Evolutionary conservation across 2,329 filamentous ascomycete species (phyloP).

Genomic region (Fusarium sp.): DNA sequence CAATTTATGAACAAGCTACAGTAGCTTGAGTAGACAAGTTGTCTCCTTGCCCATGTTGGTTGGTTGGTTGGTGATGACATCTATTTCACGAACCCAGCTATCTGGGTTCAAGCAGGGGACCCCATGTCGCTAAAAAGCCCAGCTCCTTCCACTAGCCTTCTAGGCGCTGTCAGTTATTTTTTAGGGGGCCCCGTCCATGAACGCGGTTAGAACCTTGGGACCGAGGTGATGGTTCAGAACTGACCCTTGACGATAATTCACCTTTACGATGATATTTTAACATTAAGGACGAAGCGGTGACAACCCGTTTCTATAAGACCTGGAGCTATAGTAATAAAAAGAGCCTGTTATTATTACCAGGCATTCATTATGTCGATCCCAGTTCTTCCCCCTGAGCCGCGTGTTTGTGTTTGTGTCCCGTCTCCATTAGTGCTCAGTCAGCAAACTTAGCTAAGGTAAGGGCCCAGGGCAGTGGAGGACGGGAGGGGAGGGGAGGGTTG

Average conservation of each 20-base stretch:
- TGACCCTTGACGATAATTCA: not conserved
- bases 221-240: not conserved
- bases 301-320: not conserved
- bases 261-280: not conserved
- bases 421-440: not conserved
- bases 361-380: not conserved
- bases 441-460: not conserved
- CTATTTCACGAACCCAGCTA: not conserved
- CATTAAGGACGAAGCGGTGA: not conserved
- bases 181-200: not conserved
- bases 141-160: constrained; percentile 23
- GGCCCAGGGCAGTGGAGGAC: not conserved
- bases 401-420: not conserved
- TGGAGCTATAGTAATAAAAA: not conserved
- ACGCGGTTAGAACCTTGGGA: not conserved
- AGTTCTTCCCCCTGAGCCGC: not conserved
- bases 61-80: not conserved
- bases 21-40: not conserved
- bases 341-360: not conserved
- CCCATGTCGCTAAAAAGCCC: constrained; percentile 13
- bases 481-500: not conserved
- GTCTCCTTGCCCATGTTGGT: not conserved
- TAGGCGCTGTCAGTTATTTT: constrained; percentile 21
- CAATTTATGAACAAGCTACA: not conserved
- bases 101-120: constrained; percentile 1